Conservation (phyloP, 306 rosid genomes). For the Rosa multiflora region DNA sequence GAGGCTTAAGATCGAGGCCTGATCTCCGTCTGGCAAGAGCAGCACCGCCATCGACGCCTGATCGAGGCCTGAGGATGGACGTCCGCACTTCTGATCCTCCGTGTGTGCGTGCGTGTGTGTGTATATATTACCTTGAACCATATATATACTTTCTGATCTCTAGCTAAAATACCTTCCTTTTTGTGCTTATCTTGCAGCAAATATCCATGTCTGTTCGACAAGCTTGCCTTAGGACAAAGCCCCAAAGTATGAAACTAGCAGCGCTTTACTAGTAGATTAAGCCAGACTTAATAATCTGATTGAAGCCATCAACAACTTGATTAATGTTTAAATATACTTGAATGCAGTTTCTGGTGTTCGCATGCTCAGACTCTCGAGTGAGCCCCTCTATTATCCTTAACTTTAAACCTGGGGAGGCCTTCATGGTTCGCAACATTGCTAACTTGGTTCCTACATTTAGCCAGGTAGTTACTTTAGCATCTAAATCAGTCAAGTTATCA, state of each 20-base stretch:
- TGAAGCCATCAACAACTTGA: neutral
- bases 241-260: slow-evolving; percentile 45
- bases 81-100: no score
- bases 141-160: no score
- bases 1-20: no score
- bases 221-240: slow-evolving; percentile 45
- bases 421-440: slow-evolving; percentile 63
- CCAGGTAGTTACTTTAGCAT: slow-evolving; percentile 35
- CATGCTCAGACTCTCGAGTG: slow-evolving; percentile 80
- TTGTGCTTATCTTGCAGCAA: slow-evolving; percentile 33
- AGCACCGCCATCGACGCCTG: no score
- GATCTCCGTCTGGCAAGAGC: no score
- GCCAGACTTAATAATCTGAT: neutral
- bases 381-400: slow-evolving; percentile 48
- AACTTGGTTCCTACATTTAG: slow-evolving; percentile 61
- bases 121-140: neutral
- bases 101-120: no score
- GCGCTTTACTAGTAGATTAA: neutral
- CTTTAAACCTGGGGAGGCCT: slow-evolving; percentile 72
- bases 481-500: neutral
- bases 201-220: neutral
- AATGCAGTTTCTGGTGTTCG: slow-evolving; percentile 61
- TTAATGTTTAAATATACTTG: neutral
- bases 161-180: neutral
- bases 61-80: no score